Percentiles rank a stretch among this genome's conserved stretches.
Conservation (phyloP, 108 stramenopile species). For the Bacterosira constricta region DNA sequence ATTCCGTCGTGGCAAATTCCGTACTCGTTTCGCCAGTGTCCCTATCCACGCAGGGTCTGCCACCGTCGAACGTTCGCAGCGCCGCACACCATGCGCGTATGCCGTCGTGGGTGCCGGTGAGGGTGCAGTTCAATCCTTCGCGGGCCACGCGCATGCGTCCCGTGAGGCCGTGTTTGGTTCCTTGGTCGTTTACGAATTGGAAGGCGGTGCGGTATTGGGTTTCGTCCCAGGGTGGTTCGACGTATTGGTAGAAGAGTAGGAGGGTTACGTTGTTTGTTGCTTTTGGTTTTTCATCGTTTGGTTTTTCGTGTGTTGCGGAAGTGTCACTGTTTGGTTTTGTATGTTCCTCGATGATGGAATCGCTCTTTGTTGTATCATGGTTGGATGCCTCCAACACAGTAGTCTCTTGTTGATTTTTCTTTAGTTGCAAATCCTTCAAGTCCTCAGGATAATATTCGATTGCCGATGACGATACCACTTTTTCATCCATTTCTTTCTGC, state of each 20-base stretch:
- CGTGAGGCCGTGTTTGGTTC: constrained; percentile 54
- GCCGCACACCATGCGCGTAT: constrained; percentile 65
- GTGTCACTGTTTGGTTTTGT: not conserved
- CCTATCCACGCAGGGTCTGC: constrained; percentile 19
- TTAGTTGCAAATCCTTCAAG: not conserved
- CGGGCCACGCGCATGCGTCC: constrained; percentile 87
- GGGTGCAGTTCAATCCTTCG: constrained; percentile 91
- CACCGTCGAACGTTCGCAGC: constrained; percentile 62
- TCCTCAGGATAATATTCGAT: constrained; percentile 10
- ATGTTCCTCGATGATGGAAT: not conserved
- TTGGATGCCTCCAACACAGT: not conserved
- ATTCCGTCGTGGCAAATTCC: constrained; percentile 78
- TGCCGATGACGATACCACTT: not conserved
- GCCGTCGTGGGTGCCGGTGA: constrained; percentile 60
- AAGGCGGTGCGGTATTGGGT: constrained; percentile 60
- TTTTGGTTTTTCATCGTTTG: not conserved
- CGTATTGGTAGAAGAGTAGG: constrained; percentile 90
- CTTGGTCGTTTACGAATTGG: constrained; percentile 47
- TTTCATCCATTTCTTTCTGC: constrained; percentile 20
- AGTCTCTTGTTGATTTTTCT: constrained; percentile 11
- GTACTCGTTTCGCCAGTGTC: constrained; percentile 24
- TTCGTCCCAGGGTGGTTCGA: constrained; percentile 83
- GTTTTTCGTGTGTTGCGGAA: not conserved
- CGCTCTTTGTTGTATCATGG: not conserved
- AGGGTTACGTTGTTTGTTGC: constrained; percentile 53